Base-by-base conservation (phyloP, 1,139 yeast genomes). In the Spencermartinsiella ligniputridi region DNA sequence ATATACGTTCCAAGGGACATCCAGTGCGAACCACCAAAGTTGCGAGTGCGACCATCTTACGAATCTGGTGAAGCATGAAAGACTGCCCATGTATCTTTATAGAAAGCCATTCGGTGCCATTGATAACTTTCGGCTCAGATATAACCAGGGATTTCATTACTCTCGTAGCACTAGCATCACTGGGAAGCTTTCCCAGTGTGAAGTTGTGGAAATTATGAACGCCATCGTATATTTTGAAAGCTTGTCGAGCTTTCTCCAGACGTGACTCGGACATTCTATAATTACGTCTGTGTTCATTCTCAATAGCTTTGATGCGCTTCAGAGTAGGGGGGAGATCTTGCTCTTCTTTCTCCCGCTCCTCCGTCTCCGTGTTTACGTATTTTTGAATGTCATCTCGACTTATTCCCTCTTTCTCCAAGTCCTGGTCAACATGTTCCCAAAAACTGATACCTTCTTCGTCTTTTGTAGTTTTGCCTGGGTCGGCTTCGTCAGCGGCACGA, bases 1-100 rank as follows among this genome's bases (percentile, higher is more conserved):
- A 63, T 52, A 92, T 86, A 54, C 95, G 77, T 17, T 75, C 74
- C 24, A 78, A 63, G 3, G 97, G 96, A 58, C 92, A 79, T 15
- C 96, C 92, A 17, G 94, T 82, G 59, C 98, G 78, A 24, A 90
- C 80, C 15, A 86, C 79, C 45, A 92, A 72, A 0, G 90, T 79
- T 1, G 95, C 96, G 95, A 92, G 84, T 21, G 97, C 94, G 48
- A 94, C 88, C 99, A 92, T 92, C 64, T 92, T 92, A 63, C 99
- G 80, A 60, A 92, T 92, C 72, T 92, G 99, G 66, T 92, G 98
- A 51, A 92, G 74, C 99, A 94, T 94, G 65, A 92, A 92, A 6
- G 97, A 88, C 67, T 92, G 98, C 2, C 99, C 99, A 62, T 92
- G 98, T 51, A 92, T 87, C 67, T 92, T 92, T 58, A 94, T 83